Percentiles rank a stretch among this genome's conserved stretches.
These are phyloP conservation scores for Monilinia fructicola DNA, from an alignment of 2,329 filamentous ascomycete species.

Conservation along the genomic window DNA sequence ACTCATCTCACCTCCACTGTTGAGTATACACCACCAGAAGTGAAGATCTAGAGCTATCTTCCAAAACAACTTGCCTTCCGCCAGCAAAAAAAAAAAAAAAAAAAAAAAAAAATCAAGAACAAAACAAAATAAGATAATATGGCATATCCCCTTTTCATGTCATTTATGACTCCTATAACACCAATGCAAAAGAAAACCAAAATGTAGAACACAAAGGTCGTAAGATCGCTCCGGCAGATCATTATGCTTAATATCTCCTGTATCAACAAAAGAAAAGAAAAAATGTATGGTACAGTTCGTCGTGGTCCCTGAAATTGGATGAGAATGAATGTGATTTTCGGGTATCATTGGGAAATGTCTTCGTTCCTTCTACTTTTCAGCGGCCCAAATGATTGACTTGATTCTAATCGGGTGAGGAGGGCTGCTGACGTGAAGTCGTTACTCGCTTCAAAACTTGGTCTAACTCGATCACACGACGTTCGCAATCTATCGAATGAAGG, in stretches of 20 bases:
- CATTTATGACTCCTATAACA: constrained; percentile 33
- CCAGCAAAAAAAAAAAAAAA: constrained; percentile 8
- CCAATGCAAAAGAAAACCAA: constrained; percentile 35
- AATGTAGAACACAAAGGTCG: constrained; percentile 38
- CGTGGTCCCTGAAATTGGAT: constrained; percentile 21
- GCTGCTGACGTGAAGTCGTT: constrained; percentile 91
- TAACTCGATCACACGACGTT: constrained; percentile 80
- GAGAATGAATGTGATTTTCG: constrained; percentile 26
- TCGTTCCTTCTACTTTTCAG: constrained; percentile 33
- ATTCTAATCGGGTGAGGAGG: constrained; percentile 80
- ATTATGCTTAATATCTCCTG: constrained; percentile 44
- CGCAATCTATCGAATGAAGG: constrained; percentile 88
- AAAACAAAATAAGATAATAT: constrained; percentile 18
- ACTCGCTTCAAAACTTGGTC: constrained; percentile 81
- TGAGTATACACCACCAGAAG: constrained; percentile 24
- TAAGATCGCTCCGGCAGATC: constrained; percentile 55
- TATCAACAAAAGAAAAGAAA: constrained; percentile 42
- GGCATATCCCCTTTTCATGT: constrained; percentile 23
- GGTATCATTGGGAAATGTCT: constrained; percentile 23
- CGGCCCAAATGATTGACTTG: constrained; percentile 49
- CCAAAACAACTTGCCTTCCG: constrained; percentile 10
- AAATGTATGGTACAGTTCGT: constrained; percentile 40
- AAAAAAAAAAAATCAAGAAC: neutral
- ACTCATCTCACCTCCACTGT: constrained; percentile 18
- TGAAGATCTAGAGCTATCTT: constrained; percentile 26